Percentiles rank a stretch among this genome's conserved stretches.
These are phyloP conservation scores for Aspergillus ibericus DNA, from an alignment of 2,329 filamentous ascomycete genomes.

Conservation along the genomic window DNA sequence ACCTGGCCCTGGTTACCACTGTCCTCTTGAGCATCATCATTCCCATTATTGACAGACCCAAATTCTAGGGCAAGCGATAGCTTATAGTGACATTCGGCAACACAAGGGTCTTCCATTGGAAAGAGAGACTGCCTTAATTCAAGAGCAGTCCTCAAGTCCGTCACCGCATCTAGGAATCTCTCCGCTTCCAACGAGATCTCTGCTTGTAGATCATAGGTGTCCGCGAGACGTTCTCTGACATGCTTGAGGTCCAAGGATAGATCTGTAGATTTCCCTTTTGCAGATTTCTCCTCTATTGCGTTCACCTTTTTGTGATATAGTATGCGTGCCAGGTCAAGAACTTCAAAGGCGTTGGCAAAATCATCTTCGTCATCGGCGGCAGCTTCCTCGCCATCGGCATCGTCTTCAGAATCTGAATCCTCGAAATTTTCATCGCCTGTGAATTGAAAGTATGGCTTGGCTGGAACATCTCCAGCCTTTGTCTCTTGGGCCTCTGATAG, in stretches of 20 bases:
- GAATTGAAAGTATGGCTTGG: conserved; percentile 80
- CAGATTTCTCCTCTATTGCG: conserved; percentile 45
- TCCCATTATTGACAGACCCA: conserved; percentile 66
- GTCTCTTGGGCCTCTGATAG: conserved; percentile 16
- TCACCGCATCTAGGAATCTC: conserved; percentile 82
- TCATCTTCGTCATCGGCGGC: conserved; percentile 65
- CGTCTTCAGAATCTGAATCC: conserved; percentile 64
- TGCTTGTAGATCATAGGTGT: conserved; percentile 89
- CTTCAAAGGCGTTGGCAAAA: conserved; percentile 64
- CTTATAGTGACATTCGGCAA: conserved; percentile 96
- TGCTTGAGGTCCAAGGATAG: conserved; percentile 51
- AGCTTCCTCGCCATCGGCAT: conserved; percentile 46
- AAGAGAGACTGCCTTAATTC: conserved; percentile 77
- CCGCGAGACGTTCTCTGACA: conserved; percentile 81
- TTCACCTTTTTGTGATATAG: conserved; percentile 59
- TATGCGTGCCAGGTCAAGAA: conserved; percentile 63
- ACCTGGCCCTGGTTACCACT: conserved; percentile 42
- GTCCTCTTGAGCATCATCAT: conserved; percentile 34
- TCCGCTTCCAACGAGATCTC: conserved; percentile 98
- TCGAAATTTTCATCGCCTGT: conserved; percentile 92
- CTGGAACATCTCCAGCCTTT: conserved; percentile 21
- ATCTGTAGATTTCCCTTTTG: conserved; percentile 51
- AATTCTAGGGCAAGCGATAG: conserved; percentile 94
- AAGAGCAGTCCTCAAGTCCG: conserved; percentile 76
- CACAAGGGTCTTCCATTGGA: conserved; percentile 74